A percentile compares a stretch with the other conserved stretches of the same genome.
Evolutionary conservation across 2,329 filamentous ascomycete species (phyloP).

Genomic region (Penicillium sp.): DNA sequence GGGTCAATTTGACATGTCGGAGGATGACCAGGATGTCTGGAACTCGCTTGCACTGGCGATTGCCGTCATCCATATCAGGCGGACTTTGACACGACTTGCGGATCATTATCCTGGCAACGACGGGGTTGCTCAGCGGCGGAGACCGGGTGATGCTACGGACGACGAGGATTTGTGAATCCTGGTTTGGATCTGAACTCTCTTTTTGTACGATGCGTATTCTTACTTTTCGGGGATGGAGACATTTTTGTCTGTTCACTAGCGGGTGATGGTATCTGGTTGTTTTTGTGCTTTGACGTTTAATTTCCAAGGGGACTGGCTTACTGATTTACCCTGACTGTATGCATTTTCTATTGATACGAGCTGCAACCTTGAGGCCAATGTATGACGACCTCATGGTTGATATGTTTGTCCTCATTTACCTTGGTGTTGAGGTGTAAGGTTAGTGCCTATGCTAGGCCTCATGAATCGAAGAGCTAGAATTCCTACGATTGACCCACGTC

Average conservation of each 20-base stretch:
- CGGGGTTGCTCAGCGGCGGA: constrained; percentile 3
- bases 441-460: neutral
- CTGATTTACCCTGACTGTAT: neutral
- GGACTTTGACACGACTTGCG: constrained; percentile 51
- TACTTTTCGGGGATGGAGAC: neutral
- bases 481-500: neutral
- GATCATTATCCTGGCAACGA: constrained; percentile 24
- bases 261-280: neutral
- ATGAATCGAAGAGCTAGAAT: neutral
- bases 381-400: neutral
- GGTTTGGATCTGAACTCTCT: too few species aligned
- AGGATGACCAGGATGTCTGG: constrained; percentile 61
- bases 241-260: neutral
- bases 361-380: neutral
- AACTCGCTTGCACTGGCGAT: constrained; percentile 61
- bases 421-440: neutral
- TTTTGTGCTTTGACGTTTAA: neutral
- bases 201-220: neutral
- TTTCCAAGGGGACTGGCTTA: neutral
- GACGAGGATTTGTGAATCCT: constrained; percentile 13
- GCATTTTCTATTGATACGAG: neutral
- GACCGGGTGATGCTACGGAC: neutral
- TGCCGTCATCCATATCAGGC: constrained; percentile 55
- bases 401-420: neutral
- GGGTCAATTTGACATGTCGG: constrained; percentile 56